Conservation (phyloP, 2,329 filamentous ascomycete genomes). For the Talaromyces islandicus region DNA sequence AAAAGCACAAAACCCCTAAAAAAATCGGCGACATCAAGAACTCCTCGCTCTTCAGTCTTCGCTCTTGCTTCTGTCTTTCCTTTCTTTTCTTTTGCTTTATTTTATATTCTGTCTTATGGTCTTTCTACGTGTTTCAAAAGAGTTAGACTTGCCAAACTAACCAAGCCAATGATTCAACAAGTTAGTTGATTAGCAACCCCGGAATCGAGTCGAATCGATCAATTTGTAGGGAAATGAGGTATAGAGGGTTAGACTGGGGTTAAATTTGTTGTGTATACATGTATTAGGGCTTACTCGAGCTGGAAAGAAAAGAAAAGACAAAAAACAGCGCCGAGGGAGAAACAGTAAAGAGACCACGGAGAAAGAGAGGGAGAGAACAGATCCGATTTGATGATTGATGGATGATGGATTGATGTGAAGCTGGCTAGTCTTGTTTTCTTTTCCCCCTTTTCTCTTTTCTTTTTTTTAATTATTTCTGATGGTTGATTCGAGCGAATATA, state of each 20-base stretch:
- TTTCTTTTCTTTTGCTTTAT: conserved; percentile 3
- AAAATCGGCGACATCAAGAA: background rate
- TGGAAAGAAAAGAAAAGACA: background rate
- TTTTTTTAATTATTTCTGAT: background rate
- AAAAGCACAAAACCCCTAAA: background rate
- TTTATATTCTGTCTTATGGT: conserved; percentile 2
- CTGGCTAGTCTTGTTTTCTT: conserved; percentile 1
- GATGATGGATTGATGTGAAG: conserved; percentile 3
- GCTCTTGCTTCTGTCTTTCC: background rate
- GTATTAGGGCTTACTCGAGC: background rate
- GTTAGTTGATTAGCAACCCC: background rate
- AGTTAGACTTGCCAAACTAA: background rate
- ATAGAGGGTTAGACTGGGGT: background rate
- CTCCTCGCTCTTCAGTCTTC: background rate
- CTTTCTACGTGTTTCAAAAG: background rate
- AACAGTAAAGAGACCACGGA: background rate
- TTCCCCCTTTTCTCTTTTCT: background rate
- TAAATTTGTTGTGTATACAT: background rate
- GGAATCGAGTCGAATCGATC: background rate
- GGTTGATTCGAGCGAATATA: background rate
- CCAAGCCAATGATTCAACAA: background rate
- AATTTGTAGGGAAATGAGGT: background rate
- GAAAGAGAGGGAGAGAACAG: background rate
- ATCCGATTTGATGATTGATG: background rate
- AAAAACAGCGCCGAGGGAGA: background rate